Conservation (phyloP, 768 basidiomycete species). For the Amanita subjunquillea region DNA sequence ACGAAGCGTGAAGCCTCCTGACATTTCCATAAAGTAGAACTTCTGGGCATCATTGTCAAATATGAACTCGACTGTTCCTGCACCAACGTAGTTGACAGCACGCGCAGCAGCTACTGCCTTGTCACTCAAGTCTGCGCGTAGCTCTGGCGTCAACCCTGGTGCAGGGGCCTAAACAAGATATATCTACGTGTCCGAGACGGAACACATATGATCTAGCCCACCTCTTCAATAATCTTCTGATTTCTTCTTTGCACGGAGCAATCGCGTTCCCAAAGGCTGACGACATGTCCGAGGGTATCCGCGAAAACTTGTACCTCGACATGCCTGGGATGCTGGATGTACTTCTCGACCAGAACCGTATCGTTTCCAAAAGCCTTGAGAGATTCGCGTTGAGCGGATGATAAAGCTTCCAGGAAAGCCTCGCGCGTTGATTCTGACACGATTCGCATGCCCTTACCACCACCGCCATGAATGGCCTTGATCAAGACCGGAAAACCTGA, state of each 20-base stretch:
- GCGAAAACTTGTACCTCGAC: slow-evolving; percentile 95
- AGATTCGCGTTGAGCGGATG: slow-evolving; percentile 85
- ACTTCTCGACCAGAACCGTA: slow-evolving; percentile 82
- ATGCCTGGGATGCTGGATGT: slow-evolving; percentile 78
- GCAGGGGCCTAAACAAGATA: slow-evolving; percentile 61
- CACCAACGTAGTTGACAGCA: slow-evolving; percentile 87
- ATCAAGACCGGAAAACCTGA: slow-evolving; percentile 85
- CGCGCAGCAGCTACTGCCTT: slow-evolving; percentile 91
- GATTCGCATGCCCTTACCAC: slow-evolving; percentile 92
- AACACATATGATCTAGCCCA: slow-evolving; percentile 13
- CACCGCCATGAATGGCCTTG: slow-evolving; percentile 94
- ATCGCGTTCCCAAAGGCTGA: slow-evolving; percentile 95
- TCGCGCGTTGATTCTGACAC: slow-evolving; percentile 45
- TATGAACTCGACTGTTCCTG: slow-evolving; percentile 94
- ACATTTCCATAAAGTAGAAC: slow-evolving; percentile 98
- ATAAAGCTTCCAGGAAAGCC: slow-evolving; percentile 71
- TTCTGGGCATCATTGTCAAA: slow-evolving; percentile 82
- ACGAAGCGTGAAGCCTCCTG: slow-evolving; percentile 13
- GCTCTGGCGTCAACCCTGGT: slow-evolving; percentile 71
- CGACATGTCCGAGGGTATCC: slow-evolving; percentile 65
- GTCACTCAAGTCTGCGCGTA: slow-evolving; percentile 69
- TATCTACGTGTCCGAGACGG: neutral
- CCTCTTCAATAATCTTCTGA: slow-evolving; percentile 94
- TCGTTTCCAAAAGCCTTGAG: slow-evolving; percentile 82
- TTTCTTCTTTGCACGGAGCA: slow-evolving; percentile 88